Percentiles rank a stretch among this genome's conserved stretches.
These are phyloP conservation scores for Paraphaeosphaeria minitans DNA, from an alignment of 2,329 filamentous ascomycete species.

Conservation along the genomic window DNA sequence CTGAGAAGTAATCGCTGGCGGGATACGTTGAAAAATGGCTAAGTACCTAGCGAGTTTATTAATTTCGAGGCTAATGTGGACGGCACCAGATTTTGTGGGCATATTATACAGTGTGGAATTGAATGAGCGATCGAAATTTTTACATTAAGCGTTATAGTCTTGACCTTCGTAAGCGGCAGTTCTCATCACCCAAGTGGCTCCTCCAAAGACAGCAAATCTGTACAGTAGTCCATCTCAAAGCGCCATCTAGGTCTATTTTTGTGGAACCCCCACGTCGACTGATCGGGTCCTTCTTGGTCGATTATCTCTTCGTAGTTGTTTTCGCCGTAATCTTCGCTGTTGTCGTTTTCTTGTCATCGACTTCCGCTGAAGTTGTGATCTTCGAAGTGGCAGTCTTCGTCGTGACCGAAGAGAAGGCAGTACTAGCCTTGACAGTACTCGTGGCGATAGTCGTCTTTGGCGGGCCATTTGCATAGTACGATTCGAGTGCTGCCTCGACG, in stretches of 20 bases:
- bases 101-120: too few species aligned
- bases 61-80: too few species aligned
- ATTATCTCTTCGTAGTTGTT: background rate
- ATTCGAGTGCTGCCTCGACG: conserved; percentile 34
- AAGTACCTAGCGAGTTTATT: too few species aligned
- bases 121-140: background rate
- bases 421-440: background rate
- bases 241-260: background rate
- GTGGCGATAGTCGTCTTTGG: conserved; percentile 26
- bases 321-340: background rate
- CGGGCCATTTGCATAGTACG: conserved; percentile 32
- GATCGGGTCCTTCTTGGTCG: background rate
- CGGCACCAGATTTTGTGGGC: too few species aligned
- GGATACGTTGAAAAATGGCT: too few species aligned
- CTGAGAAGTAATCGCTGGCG: too few species aligned
- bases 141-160: background rate
- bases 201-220: background rate
- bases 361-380: background rate
- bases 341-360: background rate
- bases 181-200: background rate
- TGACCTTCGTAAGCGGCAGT: background rate
- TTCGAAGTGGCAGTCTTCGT: background rate
- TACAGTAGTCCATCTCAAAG: background rate
- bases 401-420: background rate
- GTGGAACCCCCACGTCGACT: background rate